These are phyloP conservation scores for Iberis pinnata DNA, from an alignment of 345 rosid species.

Conservation along the genomic window DNA sequence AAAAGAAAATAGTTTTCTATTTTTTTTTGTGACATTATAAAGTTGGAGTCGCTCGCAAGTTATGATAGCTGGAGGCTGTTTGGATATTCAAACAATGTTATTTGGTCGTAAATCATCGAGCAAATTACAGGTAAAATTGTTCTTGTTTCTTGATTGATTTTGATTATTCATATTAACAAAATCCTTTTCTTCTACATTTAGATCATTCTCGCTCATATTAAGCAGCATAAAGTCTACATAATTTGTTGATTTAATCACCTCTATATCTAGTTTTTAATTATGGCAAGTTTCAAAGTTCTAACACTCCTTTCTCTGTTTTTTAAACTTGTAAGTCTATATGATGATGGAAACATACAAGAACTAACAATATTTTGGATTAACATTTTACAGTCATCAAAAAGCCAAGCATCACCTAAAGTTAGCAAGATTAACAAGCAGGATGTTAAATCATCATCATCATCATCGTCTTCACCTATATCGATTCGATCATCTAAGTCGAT, in stretches of 20 bases:
- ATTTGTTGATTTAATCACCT: no score
- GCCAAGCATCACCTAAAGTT: slow-evolving; percentile 24
- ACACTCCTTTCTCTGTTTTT: no score
- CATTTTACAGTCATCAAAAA: slow-evolving; percentile 29
- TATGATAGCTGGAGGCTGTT: slow-evolving; percentile 37
- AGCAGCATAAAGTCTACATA: no score
- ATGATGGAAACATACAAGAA: no score
- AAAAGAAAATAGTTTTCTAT: neutral
- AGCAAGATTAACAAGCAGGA: slow-evolving; percentile 31
- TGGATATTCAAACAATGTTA: slow-evolving; percentile 38
- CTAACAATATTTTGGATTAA: neutral
- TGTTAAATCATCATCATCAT: slow-evolving; percentile 22
- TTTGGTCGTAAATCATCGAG: slow-evolving; percentile 37
- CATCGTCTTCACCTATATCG: slow-evolving; percentile 20
- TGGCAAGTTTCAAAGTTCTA: neutral
- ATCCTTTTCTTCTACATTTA: no score
- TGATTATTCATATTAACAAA: slow-evolving; percentile 7
- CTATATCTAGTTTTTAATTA: neutral
- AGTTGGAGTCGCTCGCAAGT: slow-evolving; percentile 21
- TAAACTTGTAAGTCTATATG: no score
- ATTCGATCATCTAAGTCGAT: slow-evolving; percentile 29
- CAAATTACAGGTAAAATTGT: slow-evolving; percentile 36
- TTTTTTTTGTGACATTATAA: slow-evolving; percentile 19
- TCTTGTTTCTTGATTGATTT: slow-evolving; percentile 12
- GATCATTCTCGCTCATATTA: no score